phyloP scores from a whole-genome alignment of 352 stramenopile species.

The Globisporangium splendens region DNA sequence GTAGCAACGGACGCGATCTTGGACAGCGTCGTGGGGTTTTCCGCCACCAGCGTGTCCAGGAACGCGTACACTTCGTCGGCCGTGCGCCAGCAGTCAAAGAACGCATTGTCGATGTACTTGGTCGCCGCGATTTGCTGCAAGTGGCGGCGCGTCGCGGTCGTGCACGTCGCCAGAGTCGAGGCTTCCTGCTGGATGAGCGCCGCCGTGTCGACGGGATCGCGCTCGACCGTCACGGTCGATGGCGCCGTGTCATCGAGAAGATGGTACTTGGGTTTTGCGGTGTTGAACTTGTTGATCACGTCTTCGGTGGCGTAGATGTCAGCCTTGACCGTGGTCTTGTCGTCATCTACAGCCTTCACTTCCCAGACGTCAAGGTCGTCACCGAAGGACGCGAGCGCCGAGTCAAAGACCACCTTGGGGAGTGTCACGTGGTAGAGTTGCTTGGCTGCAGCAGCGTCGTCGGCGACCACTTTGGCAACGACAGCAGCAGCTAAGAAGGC shows the following conservation, averaged over 20 bases:
- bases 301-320: conserved; percentile 10
- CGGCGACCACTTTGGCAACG: conserved; percentile 14
- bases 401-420: conserved; percentile 20
- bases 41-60: conserved; percentile 14
- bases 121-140: not conserved
- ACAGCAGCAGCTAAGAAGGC: conserved; percentile 14
- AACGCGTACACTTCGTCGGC: conserved; percentile 23
- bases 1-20: conserved; percentile 12
- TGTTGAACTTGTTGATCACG: conserved; percentile 8
- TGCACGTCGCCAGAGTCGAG: not conserved
- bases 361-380: conserved; percentile 13
- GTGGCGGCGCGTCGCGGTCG: conserved; percentile 4
- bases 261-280: not conserved
- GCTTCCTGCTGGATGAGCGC: conserved; percentile 4
- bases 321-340: conserved; percentile 3
- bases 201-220: conserved; percentile 1
- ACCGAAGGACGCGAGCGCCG: conserved; percentile 3
- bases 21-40: conserved; percentile 12
- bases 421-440: conserved; percentile 31
- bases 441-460: conserved; percentile 19
- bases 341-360: not conserved
- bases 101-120: conserved; percentile 17
- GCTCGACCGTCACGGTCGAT: not conserved
- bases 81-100: conserved; percentile 30
- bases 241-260: not conserved